These are phyloP conservation scores for Coemansia sp. DNA, from an alignment of 371 early-diverging fungal species.

Conservation along the genomic window DNA sequence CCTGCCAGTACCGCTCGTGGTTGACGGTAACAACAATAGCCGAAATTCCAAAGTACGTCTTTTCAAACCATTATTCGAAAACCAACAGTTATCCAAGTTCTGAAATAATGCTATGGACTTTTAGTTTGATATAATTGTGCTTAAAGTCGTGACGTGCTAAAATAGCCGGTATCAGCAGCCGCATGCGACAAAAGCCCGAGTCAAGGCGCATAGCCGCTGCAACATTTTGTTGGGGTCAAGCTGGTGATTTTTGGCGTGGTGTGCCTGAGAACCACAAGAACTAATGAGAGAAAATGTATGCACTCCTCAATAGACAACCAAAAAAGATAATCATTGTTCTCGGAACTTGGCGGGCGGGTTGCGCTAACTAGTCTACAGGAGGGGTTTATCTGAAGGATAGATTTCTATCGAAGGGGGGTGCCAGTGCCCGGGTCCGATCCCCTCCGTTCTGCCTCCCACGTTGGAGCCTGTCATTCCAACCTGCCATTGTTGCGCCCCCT, in stretches of 20 bases:
- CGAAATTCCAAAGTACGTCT: conserved; percentile 1
- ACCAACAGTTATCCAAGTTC: neutral
- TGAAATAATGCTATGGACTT: too few relatives aligned
- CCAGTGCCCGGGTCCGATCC: neutral
- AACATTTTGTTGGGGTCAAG: neutral
- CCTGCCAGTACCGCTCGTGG: neutral
- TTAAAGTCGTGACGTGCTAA: neutral
- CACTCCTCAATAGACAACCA: conserved; percentile 13
- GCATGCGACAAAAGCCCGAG: neutral
- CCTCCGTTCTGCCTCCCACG: conserved; percentile 27
- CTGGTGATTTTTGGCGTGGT: neutral
- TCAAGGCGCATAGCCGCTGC: neutral
- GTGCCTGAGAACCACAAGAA: conserved; percentile 5
- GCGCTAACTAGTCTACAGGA: neutral
- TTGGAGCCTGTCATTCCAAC: conserved; percentile 13
- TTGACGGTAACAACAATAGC: conserved; percentile 6
- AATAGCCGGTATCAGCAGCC: neutral
- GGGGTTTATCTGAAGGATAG: neutral
- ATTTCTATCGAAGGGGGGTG: conserved; percentile 16
- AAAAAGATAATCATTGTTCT: conserved; percentile 11
- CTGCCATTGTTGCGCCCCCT: conserved; percentile 7
- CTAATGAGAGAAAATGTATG: conserved; percentile 7
- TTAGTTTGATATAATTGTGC: neutral
- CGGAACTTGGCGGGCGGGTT: neutral
- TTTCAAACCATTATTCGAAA: neutral